Evolutionary conservation across 1,139 yeast genomes (phyloP).

Genomic region (Candida sp.): DNA sequence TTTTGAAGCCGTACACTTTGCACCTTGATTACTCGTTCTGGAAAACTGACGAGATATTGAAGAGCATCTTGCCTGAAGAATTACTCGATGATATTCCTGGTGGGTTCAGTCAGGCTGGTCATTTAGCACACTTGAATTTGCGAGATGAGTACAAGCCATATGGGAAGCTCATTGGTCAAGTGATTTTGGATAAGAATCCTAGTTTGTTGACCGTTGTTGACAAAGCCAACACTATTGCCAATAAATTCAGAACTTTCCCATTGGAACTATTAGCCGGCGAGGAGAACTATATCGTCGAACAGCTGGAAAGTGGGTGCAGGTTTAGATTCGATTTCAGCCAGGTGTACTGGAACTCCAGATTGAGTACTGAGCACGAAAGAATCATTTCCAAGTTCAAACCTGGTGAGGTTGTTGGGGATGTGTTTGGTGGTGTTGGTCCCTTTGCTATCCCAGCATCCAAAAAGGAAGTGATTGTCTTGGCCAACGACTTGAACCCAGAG

Average conservation of each 20-base stretch:
- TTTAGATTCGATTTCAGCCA: conserved; percentile 90
- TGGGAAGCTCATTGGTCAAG: conserved; percentile 84
- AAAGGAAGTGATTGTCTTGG: conserved; percentile 77
- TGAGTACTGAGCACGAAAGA: conserved; percentile 93
- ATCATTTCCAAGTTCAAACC: conserved; percentile 63
- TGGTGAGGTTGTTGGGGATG: conserved; percentile 87
- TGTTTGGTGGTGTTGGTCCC: conserved; percentile 99
- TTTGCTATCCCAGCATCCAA: conserved; percentile 97
- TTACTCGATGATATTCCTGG: conserved; percentile 78
- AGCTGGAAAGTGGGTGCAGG: conserved; percentile 84
- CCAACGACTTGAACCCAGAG: conserved; percentile 94
- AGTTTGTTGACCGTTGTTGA: conserved; percentile 92
- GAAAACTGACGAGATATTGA: conserved; percentile 86
- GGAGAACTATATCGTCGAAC: conserved; percentile 77
- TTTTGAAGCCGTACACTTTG: conserved; percentile 57
- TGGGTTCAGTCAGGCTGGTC: conserved; percentile 95
- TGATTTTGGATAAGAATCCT: conserved; percentile 84
- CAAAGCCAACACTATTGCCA: conserved; percentile 85
- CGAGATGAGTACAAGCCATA: conserved; percentile 87
- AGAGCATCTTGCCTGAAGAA: conserved; percentile 76
- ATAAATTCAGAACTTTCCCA: conserved; percentile 87
- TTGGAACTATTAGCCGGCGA: conserved; percentile 95
- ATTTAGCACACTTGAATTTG: conserved; percentile 91
- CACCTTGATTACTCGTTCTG: conserved; percentile 76
- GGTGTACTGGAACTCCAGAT: conserved; percentile 97